Percentiles rank a stretch among this genome's conserved stretches.
phyloP scores from a whole-genome alignment of 1,284 basidiomycete species.

The Melampsora americana region DNA sequence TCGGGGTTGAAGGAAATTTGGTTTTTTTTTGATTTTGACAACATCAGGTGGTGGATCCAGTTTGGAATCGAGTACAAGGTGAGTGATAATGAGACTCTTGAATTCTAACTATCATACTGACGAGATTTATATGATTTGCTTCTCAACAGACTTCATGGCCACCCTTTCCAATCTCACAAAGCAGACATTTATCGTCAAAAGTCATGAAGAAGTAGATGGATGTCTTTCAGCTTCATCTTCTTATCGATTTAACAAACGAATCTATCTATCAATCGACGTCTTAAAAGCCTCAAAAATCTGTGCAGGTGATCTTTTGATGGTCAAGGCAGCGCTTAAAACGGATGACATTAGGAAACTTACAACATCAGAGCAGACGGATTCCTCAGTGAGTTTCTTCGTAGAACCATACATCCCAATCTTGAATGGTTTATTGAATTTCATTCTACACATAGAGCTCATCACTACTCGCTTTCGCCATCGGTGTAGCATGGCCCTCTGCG shows the following conservation, averaged over 20 bases:
- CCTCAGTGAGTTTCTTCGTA: neutral
- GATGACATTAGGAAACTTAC: neutral
- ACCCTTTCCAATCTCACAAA: neutral
- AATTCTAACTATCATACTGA: too few relatives aligned
- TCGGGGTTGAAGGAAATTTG: too few relatives aligned
- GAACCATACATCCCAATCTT: neutral
- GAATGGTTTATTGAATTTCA: neutral
- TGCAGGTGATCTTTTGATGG: conserved; percentile 13
- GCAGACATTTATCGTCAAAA: neutral
- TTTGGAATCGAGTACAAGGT: too few relatives aligned
- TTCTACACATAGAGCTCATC: neutral
- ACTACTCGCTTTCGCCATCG: conserved; percentile 13
- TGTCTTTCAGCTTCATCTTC: conserved; percentile 1
- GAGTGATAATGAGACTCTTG: too few relatives aligned
- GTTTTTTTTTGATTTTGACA: too few relatives aligned
- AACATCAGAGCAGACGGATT: neutral
- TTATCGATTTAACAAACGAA: conserved; percentile 19
- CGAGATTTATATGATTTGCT: too few relatives aligned
- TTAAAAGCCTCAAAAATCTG: neutral
- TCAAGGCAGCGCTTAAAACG: conserved; percentile 12
- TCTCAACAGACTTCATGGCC: conserved; percentile 1
- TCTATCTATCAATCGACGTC: conserved; percentile 8
- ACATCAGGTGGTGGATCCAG: too few relatives aligned
- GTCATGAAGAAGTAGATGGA: neutral
- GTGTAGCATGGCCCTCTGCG: conserved; percentile 20